Evolutionary conservation across 2,329 filamentous ascomycete species (phyloP).

Genomic region (Neurospora sp.): DNA sequence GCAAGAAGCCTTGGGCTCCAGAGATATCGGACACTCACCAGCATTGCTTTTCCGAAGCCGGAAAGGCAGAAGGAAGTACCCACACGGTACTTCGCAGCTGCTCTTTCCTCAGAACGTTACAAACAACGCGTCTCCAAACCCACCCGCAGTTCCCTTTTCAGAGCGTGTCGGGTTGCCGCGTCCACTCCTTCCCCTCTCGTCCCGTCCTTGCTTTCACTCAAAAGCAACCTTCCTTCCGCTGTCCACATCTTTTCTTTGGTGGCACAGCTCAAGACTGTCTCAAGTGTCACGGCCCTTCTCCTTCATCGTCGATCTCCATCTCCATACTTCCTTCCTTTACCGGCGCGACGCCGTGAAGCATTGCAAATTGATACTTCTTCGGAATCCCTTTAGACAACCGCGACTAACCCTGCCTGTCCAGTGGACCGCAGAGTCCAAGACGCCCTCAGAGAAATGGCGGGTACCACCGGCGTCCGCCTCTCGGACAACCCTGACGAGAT

Average conservation of each 20-base stretch:
- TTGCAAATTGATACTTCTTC: background rate
- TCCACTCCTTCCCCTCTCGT: background rate
- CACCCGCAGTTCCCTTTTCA: background rate
- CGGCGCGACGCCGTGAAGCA: background rate
- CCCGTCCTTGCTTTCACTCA: background rate
- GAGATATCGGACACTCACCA: background rate
- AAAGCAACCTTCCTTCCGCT: background rate
- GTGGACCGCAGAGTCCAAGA: background rate
- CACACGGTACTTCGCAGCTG: background rate
- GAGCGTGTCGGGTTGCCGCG: background rate
- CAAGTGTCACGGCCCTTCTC: background rate
- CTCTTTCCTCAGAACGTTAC: background rate
- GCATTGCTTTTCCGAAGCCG: background rate
- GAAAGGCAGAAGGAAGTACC: background rate
- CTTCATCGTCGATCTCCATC: background rate
- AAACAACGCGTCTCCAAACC: background rate
- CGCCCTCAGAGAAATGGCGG: background rate
- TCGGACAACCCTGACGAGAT: background rate
- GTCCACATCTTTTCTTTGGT: background rate
- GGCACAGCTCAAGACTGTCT: background rate
- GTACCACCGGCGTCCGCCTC: background rate
- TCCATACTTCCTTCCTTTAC: background rate
- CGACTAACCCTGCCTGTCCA: background rate
- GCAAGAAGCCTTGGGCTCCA: background rate
- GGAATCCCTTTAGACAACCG: background rate